Evolutionary conservation across 2,329 filamentous ascomycete genomes (phyloP).

Genomic region (Cercospora beticola): DNA sequence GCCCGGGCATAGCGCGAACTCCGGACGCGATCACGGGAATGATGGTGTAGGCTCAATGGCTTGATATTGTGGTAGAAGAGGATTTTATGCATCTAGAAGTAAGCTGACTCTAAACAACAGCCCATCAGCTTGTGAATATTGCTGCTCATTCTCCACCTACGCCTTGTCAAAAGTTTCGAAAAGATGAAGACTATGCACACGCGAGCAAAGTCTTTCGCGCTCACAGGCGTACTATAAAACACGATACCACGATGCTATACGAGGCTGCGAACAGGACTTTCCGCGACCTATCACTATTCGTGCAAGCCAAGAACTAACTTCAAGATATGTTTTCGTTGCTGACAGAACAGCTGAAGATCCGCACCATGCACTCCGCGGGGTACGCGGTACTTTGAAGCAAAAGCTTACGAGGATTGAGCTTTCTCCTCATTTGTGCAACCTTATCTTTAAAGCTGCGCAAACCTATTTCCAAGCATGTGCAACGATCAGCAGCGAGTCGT

Average conservation of each 20-base stretch:
- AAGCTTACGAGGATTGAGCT: not conserved
- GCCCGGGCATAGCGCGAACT: not conserved
- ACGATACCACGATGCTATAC: not conserved
- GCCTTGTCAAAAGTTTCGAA: no score
- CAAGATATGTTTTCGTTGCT: not conserved
- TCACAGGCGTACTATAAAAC: no score
- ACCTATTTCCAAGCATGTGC: not conserved
- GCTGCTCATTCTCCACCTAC: not conserved
- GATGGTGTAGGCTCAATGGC: no score
- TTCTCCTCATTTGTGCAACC: not conserved
- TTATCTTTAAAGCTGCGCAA: not conserved
- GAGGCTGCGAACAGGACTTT: not conserved
- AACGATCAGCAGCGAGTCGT: not conserved
- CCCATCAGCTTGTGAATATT: not conserved
- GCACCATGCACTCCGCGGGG: not conserved
- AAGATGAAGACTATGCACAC: no score
- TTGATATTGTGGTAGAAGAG: no score
- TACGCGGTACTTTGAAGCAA: not conserved
- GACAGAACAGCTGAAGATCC: not conserved
- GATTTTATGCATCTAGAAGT: no score
- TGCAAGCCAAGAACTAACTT: not conserved
- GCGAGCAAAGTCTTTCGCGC: no score
- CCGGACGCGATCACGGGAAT: no score
- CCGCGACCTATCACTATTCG: not conserved
- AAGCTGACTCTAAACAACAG: no score